A percentile compares a stretch with the other conserved stretches of the same genome.
Conservation (phyloP, 2,329 filamentous ascomycete genomes). For the Aureobasidium sp. region DNA sequence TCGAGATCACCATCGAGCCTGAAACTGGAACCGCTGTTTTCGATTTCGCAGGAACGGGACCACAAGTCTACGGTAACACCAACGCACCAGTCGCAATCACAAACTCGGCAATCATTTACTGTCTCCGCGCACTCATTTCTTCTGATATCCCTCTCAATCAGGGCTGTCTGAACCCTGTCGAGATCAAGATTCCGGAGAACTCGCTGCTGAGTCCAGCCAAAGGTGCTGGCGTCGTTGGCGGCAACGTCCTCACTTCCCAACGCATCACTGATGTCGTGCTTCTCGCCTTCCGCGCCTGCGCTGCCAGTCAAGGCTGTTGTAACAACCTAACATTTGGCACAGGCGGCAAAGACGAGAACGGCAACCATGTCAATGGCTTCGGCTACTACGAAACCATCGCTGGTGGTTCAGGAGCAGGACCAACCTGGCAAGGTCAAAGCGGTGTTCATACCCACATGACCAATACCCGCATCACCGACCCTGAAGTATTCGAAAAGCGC, state of each 20-base stretch:
- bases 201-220: constrained; percentile 63
- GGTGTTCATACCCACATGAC: constrained; percentile 73
- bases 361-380: constrained; percentile 54
- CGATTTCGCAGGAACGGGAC: constrained; percentile 12
- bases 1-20: constrained; percentile 8
- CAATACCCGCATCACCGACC: constrained; percentile 69
- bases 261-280: constrained; percentile 71
- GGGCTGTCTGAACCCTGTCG: constrained; percentile 65
- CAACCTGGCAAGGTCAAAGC: constrained; percentile 59
- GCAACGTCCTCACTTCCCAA: constrained; percentile 66
- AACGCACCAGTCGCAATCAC: constrained; percentile 71
- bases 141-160: constrained; percentile 74
- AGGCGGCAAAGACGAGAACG: constrained; percentile 50
- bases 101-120: constrained; percentile 61
- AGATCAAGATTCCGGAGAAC: constrained; percentile 59
- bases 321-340: constrained; percentile 76
- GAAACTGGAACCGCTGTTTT: constrained; percentile 5
- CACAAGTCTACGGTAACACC: constrained; percentile 16
- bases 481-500: constrained; percentile 63
- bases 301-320: constrained; percentile 65
- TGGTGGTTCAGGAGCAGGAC: constrained; percentile 61
- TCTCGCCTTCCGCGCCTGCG: constrained; percentile 64
- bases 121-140: constrained; percentile 21
- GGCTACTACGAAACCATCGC: constrained; percentile 77
- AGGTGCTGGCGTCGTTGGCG: constrained; percentile 66